These are phyloP conservation scores for Strobilomyces confusus DNA, from an alignment of 768 basidiomycete species.

Conservation along the genomic window DNA sequence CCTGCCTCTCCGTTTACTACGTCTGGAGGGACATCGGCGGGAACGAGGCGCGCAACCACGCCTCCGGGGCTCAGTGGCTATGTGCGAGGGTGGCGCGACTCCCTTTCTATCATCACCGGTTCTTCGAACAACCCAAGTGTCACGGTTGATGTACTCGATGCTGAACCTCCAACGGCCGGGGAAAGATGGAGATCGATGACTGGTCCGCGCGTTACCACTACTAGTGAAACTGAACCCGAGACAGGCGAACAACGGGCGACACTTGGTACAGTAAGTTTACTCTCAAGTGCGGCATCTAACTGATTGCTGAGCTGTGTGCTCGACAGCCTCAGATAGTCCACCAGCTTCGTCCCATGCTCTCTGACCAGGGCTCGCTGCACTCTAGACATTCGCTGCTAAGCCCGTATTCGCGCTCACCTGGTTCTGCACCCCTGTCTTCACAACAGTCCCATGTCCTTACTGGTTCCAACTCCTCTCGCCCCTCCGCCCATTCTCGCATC, in stretches of 20 bases:
- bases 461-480: slow-evolving; percentile 54
- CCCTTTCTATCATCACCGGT: slow-evolving; percentile 30
- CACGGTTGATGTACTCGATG: slow-evolving; percentile 61
- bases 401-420: slow-evolving; percentile 44
- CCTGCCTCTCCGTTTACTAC: slow-evolving; percentile 50
- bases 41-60: slow-evolving; percentile 10
- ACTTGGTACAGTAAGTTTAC: slow-evolving; percentile 56
- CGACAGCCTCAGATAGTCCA: slow-evolving; percentile 44
- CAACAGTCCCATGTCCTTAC: slow-evolving; percentile 39
- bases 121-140: slow-evolving; percentile 32
- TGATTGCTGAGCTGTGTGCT: slow-evolving; percentile 14
- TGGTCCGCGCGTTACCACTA: slow-evolving; percentile 21
- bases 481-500: slow-evolving; percentile 42
- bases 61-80: slow-evolving; percentile 39
- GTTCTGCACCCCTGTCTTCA: slow-evolving; percentile 50
- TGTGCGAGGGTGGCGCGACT: slow-evolving; percentile 34
- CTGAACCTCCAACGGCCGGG: slow-evolving; percentile 60
- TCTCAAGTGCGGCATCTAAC: background rate
- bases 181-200: slow-evolving; percentile 58
- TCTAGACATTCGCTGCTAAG: slow-evolving; percentile 57
- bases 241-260: slow-evolving; percentile 45
- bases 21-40: slow-evolving; percentile 32
- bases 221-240: slow-evolving; percentile 16
- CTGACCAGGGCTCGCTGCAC: slow-evolving; percentile 63
- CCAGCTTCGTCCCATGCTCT: slow-evolving; percentile 38